Evolutionary conservation across 345 rosid genomes (phyloP).

Genomic region (Streptanthus diversifolius): DNA sequence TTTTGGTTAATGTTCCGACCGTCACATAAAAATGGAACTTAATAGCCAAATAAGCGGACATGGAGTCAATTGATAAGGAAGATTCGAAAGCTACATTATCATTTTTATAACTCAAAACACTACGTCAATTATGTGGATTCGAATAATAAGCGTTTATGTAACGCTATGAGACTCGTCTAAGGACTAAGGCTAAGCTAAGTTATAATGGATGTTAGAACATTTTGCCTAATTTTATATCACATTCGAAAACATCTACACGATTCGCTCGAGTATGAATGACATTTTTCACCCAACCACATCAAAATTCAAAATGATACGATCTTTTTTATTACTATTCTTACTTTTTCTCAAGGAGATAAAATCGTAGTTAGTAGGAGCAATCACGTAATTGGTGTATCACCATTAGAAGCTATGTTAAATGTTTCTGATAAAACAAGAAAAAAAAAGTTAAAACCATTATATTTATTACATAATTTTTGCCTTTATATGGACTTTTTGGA

Average conservation of each 20-base stretch:
- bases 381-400: neutral
- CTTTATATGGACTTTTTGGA: neutral
- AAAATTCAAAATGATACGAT: neutral
- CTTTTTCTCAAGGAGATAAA: neutral
- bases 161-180: neutral
- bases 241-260: neutral
- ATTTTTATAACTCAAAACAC: neutral
- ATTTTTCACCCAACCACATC: neutral
- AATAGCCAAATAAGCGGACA: too few relatives aligned
- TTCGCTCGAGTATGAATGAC: too few relatives aligned
- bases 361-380: neutral
- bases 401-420: neutral
- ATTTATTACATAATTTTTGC: neutral
- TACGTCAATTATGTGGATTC: neutral
- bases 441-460: neutral
- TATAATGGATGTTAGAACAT: neutral
- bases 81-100: too few relatives aligned
- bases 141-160: neutral
- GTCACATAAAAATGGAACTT: too few relatives aligned
- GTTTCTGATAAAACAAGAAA: neutral
- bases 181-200: neutral
- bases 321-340: neutral
- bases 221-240: neutral
- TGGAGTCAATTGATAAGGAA: too few relatives aligned
- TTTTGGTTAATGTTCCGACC: too few relatives aligned